A percentile compares a stretch with the other conserved stretches of the same genome.
phyloP scores from a whole-genome alignment of 257 asterid genomes.

The Orobanche coerulescens region DNA sequence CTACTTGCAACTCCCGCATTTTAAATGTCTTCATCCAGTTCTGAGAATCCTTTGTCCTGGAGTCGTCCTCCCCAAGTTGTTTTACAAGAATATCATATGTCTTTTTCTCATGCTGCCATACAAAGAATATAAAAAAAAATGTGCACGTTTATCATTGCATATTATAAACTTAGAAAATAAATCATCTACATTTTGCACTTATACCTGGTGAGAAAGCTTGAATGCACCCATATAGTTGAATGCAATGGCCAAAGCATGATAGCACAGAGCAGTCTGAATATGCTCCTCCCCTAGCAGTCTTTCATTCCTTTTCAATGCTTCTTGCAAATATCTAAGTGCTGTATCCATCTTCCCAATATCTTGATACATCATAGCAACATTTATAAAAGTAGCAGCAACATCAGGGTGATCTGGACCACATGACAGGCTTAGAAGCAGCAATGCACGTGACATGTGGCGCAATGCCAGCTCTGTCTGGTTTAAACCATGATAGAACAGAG shows the following conservation, averaged over 20 bases:
- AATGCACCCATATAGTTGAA: constrained; percentile 84
- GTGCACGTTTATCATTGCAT: constrained; percentile 8
- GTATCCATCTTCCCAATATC: constrained; percentile 74
- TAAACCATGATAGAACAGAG: constrained; percentile 90
- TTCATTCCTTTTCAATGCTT: constrained; percentile 82
- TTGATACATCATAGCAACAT: constrained; percentile 97
- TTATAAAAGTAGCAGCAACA: constrained; percentile 82
- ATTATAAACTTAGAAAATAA: not conserved
- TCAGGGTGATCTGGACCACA: constrained; percentile 96
- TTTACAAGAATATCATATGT: constrained; percentile 88
- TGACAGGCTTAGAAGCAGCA: constrained; percentile 61
- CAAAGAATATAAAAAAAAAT: not conserved
- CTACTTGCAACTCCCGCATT: constrained; percentile 79
- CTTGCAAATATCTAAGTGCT: constrained; percentile 87
- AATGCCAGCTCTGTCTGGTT: constrained; percentile 94
- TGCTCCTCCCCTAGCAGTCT: constrained; percentile 79
- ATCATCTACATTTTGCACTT: constrained; percentile 4
- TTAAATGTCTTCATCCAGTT: constrained; percentile 92
- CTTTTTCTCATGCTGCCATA: constrained; percentile 81
- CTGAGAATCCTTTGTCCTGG: constrained; percentile 82
- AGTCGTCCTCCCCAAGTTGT: constrained; percentile 94
- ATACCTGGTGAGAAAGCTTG: constrained; percentile 90
- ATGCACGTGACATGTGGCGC: constrained; percentile 87
- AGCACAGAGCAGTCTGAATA: constrained; percentile 90
- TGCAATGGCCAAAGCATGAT: constrained; percentile 90